Evolutionary conservation across 2,329 filamentous ascomycete genomes (phyloP), one percentile per base, ranked within the genome.

Genomic region (Pseudocercospora crystallina): DNA sequence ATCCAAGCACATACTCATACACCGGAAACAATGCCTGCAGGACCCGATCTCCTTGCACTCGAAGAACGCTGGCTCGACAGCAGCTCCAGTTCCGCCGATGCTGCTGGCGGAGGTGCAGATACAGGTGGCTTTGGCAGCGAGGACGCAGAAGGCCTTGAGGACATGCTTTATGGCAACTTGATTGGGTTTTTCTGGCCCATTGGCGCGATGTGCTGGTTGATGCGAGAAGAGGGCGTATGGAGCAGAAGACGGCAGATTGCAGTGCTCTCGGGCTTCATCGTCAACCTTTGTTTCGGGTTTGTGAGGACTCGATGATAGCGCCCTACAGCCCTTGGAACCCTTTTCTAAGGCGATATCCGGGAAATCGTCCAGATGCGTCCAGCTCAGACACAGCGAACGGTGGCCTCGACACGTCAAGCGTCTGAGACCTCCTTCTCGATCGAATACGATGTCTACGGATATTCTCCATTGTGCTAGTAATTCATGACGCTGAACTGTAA

Each of bases 131-230:
- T 79, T 33, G 78, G 76, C 20, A 76, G 80, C 48, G 72, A 78
- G 39, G 76, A 78, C 40, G 82, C 80, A 0, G 84, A 81, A 0
- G 80, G 87, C 9, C 74, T 96, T 38, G 92, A 97, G 65, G 86
- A 95, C 64, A 82, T 96, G 75, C 78, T 97, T 51, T 88, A 86
- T 72, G 94, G 91, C 4, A 89, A 94, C 69, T 75, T 95, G 52
- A 88, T 94, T 63, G 94, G 94, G 0, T 99, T 97, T 76, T 87
- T 99, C 69, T 97, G 92, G 83, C 94, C 94, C 3, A 71, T 97
- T 8, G 92, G 89, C 0, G 90, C 89, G 63, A 75, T 92, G 49
- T 84, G 86, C 45, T 96, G 91, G 90, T 75, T 95, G 43, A 80
- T 92, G 58, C 79, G 91, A 53, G 89, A 96, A 69, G 88, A 94